These are phyloP conservation scores for Botrytis fabae DNA, from an alignment of 2,329 filamentous ascomycete genomes.

Conservation along the genomic window DNA sequence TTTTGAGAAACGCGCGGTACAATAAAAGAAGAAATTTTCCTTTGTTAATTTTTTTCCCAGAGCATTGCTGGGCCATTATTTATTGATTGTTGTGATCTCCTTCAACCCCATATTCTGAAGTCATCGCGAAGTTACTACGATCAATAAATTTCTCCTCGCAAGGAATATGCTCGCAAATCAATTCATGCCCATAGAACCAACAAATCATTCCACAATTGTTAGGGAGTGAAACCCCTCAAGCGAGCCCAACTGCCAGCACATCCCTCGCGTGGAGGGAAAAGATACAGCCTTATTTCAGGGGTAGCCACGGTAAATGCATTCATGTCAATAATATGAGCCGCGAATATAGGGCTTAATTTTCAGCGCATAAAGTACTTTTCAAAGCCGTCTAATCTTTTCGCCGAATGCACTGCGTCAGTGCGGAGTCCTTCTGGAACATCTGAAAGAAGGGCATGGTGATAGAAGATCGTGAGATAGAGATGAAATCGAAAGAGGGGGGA, in stretches of 20 bases:
- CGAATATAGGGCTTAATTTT: slow-evolving; percentile 16
- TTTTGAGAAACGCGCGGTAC: neutral
- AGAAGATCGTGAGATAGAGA: neutral
- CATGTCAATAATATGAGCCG: neutral
- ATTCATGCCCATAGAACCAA: slow-evolving; percentile 14
- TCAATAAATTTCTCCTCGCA: slow-evolving; percentile 1
- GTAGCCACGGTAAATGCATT: slow-evolving; percentile 7
- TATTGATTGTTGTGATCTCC: slow-evolving; percentile 14
- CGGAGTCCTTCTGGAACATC: slow-evolving; percentile 8
- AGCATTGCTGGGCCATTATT: slow-evolving; percentile 11
- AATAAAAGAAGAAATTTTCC: neutral
- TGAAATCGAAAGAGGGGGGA: neutral
- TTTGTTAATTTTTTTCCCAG: neutral
- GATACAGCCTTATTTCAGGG: slow-evolving; percentile 4
- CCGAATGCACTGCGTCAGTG: slow-evolving; percentile 1
- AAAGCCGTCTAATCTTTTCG: neutral
- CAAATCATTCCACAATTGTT: slow-evolving; percentile 7
- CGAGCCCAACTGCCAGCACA: slow-evolving; percentile 18
- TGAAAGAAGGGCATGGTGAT: neutral
- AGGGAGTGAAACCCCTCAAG: neutral
- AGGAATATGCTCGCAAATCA: slow-evolving; percentile 2
- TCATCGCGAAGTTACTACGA: neutral
- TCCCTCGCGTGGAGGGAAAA: slow-evolving; percentile 4
- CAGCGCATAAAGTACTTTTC: slow-evolving; percentile 3
- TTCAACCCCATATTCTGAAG: slow-evolving; percentile 12